A percentile compares a stretch with the other conserved stretches of the same genome.
Conservation (phyloP, 2,329 filamentous ascomycete genomes). For the Neopestalotiopsis sp. region DNA sequence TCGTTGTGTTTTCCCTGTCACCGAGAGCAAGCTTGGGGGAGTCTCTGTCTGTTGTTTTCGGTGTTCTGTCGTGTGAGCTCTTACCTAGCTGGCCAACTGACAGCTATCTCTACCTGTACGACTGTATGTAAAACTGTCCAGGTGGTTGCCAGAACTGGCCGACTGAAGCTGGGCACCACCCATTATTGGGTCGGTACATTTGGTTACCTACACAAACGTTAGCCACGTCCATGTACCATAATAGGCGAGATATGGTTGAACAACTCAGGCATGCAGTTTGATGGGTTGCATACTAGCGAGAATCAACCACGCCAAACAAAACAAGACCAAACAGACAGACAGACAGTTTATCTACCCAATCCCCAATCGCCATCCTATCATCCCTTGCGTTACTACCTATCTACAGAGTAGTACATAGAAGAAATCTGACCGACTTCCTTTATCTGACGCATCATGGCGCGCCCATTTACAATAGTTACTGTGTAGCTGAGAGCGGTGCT, state of each 20-base stretch:
- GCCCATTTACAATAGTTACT: too few relatives aligned
- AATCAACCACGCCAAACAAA: background rate
- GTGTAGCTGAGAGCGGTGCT: too few relatives aligned
- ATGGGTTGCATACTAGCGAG: background rate
- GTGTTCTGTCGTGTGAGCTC: background rate
- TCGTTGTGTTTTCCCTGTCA: too few relatives aligned
- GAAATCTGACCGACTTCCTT: too few relatives aligned
- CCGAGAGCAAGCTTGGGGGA: too few relatives aligned
- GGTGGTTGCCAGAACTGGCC: background rate
- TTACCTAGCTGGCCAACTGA: background rate
- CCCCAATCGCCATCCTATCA: background rate
- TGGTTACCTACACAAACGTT: background rate
- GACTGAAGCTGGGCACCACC: too few relatives aligned
- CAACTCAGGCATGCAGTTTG: slow-evolving; percentile 1
- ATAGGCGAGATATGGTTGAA: background rate
- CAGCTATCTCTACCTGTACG: background rate
- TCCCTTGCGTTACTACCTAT: background rate
- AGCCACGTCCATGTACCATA: background rate
- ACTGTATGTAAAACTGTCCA: background rate
- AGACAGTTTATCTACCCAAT: background rate
- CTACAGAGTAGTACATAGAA: too few relatives aligned
- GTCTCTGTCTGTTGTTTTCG: background rate
- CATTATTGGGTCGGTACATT: background rate
- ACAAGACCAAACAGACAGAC: background rate
- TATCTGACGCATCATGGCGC: too few relatives aligned